These are phyloP conservation scores for Fusarium verrucosum DNA, from an alignment of 2,329 filamentous ascomycete genomes.

Conservation along the genomic window DNA sequence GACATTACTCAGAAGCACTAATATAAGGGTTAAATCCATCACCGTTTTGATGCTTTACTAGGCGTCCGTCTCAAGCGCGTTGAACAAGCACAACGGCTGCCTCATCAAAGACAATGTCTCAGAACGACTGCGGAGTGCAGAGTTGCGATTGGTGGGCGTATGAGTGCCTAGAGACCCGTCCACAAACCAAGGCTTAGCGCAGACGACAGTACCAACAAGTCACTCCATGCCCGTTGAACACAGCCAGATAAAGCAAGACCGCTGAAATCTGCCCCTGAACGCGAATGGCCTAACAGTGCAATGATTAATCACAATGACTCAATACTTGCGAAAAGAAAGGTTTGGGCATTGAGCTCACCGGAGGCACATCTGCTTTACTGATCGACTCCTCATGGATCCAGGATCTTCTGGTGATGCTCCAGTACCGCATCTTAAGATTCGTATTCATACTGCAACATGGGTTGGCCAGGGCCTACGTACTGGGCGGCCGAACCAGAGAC, in stretches of 20 bases:
- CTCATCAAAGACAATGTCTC: constrained; percentile 38
- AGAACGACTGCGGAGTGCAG: constrained; percentile 13
- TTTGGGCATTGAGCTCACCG: not conserved
- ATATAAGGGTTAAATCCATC: constrained; percentile 6
- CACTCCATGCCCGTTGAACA: constrained; percentile 13
- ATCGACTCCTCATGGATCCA: not conserved
- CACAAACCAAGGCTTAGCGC: constrained; percentile 24
- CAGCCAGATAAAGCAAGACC: constrained; percentile 12
- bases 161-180: constrained; percentile 9
- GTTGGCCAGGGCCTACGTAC: constrained; percentile 1
- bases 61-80: constrained; percentile 21
- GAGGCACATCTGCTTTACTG: not conserved
- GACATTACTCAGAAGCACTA: constrained; percentile 11
- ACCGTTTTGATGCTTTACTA: constrained; percentile 25
- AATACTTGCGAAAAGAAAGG: not conserved
- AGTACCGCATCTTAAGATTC: constrained; percentile 10
- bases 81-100: constrained; percentile 35
- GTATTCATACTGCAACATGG: constrained; percentile 3
- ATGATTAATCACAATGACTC: not conserved
- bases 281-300: not conserved
- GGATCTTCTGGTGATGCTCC: not conserved
- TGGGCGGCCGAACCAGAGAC: constrained; percentile 29
- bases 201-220: constrained; percentile 18
- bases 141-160: constrained; percentile 28
- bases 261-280: constrained; percentile 13